Conservation (phyloP, 345 rosid species). For the Laguncularia racemosa region DNA sequence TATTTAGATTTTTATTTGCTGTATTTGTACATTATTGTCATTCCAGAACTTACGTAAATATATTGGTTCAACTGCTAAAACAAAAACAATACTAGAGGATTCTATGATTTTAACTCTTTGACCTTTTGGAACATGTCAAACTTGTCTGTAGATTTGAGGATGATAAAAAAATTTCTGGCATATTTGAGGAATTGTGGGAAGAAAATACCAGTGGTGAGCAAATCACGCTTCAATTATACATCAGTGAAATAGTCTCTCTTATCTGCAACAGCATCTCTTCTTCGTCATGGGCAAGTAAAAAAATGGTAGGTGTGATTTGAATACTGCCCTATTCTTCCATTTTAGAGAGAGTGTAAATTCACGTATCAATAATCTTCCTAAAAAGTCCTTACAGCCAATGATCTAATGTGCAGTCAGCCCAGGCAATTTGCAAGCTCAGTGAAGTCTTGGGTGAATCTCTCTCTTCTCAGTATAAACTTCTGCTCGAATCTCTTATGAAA, state of each 20-base stretch:
- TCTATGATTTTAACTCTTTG: too few species aligned
- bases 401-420: slow-evolving; percentile 56
- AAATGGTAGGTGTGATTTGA: slow-evolving; percentile 32
- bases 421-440: slow-evolving; percentile 71
- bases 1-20: too few species aligned
- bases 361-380: too few species aligned
- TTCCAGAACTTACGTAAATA: too few species aligned
- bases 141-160: slow-evolving; percentile 74
- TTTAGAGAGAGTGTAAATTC: too few species aligned
- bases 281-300: slow-evolving; percentile 91
- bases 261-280: slow-evolving; percentile 64
- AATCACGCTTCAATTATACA: slow-evolving; percentile 70
- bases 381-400: too few species aligned
- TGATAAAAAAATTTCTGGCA: slow-evolving; percentile 69
- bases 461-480: slow-evolving; percentile 46
- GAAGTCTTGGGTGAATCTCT: slow-evolving; percentile 82
- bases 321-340: slow-evolving; percentile 2
- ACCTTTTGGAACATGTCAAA: slow-evolving; percentile 1
- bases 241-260: slow-evolving; percentile 70
- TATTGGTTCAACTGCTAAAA: too few species aligned
- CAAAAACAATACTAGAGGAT: too few species aligned
- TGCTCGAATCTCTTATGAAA: slow-evolving; percentile 60
- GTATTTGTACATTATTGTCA: too few species aligned
- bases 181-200: slow-evolving; percentile 97
- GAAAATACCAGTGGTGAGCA: slow-evolving; percentile 85